phyloP scores from a whole-genome alignment of 106 monocot genomes.

The Dendrobium chrysotoxum region DNA sequence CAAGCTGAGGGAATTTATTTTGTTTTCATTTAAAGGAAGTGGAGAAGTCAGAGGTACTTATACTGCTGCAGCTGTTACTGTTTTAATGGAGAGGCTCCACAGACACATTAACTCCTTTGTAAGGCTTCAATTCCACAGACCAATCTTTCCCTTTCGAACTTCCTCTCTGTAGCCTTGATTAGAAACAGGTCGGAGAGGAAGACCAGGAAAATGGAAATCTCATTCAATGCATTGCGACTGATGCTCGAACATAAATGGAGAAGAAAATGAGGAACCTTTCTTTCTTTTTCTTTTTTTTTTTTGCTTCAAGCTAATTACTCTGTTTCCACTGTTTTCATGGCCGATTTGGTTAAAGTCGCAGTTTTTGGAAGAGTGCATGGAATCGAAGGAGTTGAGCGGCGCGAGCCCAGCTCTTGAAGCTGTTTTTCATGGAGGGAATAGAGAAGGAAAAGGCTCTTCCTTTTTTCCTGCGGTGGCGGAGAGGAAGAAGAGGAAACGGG shows the following conservation, averaged over 20 bases:
- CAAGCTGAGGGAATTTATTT: neutral
- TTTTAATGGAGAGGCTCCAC: conserved; percentile 24
- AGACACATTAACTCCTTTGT: conserved; percentile 21
- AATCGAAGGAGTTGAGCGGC: neutral
- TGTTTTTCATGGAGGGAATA: neutral
- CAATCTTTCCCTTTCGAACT: neutral
- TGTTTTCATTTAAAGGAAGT: neutral
- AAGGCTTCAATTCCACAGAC: conserved; percentile 6
- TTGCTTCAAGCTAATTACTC: neutral
- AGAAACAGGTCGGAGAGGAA: neutral
- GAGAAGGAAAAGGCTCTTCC: neutral
- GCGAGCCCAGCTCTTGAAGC: neutral
- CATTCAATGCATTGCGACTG: conserved; percentile 6
- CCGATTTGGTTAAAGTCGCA: neutral
- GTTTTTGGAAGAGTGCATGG: conserved; percentile 4
- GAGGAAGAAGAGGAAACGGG: conserved; percentile 41
- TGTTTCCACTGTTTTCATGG: conserved; percentile 2
- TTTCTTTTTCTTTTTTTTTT: neutral
- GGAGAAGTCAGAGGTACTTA: conserved; percentile 3
- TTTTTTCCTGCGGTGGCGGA: neutral
- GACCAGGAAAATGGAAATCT: neutral
- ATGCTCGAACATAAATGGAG: neutral
- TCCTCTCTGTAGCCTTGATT: neutral
- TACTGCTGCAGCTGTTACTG: neutral
- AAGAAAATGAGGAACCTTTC: neutral